These are phyloP conservation scores for Plasmodium chabaudi DNA, from an alignment of 169 alveolate species.

Conservation along the genomic window DNA sequence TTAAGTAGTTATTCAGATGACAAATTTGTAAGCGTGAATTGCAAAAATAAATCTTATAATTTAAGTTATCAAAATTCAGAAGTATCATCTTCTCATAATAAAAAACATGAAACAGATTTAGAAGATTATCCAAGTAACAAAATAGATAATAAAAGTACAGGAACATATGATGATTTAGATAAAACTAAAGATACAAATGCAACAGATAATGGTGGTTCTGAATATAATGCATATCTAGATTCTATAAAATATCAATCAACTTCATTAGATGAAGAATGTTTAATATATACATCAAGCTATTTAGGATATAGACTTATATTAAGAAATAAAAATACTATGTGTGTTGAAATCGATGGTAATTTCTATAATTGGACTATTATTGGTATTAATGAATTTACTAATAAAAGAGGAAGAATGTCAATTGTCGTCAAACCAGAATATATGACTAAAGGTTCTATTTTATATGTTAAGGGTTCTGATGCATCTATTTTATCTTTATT, in stretches of 20 bases:
- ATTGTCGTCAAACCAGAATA: slow-evolving; percentile 72
- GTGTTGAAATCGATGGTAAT: slow-evolving; percentile 67
- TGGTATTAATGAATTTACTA: slow-evolving; percentile 74
- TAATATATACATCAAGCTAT: slow-evolving; percentile 64
- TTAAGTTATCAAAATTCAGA: slow-evolving; percentile 15
- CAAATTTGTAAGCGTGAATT: not conserved
- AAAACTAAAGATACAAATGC: slow-evolving; percentile 18
- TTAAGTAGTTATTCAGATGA: slow-evolving; percentile 10
- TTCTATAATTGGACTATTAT: slow-evolving; percentile 71
- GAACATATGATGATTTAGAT: slow-evolving; percentile 29
- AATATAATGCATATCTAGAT: slow-evolving; percentile 58
- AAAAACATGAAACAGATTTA: slow-evolving; percentile 3
- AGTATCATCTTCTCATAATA: slow-evolving; percentile 6
- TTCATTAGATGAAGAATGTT: slow-evolving; percentile 74
- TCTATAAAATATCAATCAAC: slow-evolving; percentile 73
- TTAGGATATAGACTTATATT: slow-evolving; percentile 63
- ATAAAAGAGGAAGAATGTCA: slow-evolving; percentile 75
- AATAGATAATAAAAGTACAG: slow-evolving; percentile 16
- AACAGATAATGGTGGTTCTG: slow-evolving; percentile 20
- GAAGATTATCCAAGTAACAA: slow-evolving; percentile 5
- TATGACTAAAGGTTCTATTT: slow-evolving; percentile 58
- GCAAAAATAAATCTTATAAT: slow-evolving; percentile 3
- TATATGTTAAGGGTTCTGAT: slow-evolving; percentile 76
- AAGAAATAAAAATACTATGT: slow-evolving; percentile 73
- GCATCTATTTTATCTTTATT: slow-evolving; percentile 59